Evolutionary conservation across 176 grass and related monocot genomes (phyloP), one percentile per base, ranked within the genome.

Genomic region (Tuctoria greenei): DNA sequence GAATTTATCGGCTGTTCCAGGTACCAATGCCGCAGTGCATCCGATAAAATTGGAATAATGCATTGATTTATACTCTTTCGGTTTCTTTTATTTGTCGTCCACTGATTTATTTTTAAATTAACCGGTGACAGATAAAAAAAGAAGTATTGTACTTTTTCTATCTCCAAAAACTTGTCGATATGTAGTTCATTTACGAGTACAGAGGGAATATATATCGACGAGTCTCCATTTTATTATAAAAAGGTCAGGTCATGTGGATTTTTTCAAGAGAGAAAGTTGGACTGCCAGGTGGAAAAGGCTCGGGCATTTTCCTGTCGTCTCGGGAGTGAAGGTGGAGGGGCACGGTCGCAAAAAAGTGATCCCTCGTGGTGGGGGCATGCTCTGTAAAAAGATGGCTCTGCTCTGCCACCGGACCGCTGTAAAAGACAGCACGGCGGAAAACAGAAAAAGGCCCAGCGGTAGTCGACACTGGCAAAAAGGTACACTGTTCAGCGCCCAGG

Each of bases 401-500:
- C 3, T 26, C 8, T 12, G 1, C n/a, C 11, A 27, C 24, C 14
- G 43, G 8, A 28, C 25, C 45, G 14, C 67, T 34, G 67, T 45
- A 51, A 31, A 18, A 12, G 9, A n/a, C 16, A 21, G 45, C 45
- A 21, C 28, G 27, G 67, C 16, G 11, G 17, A 47, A 71, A 35
- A 28, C 45, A 51, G 26, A 50, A 51, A 51, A 49, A 70, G 26
- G 26, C 44, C 67, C 67, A 35, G 44, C 44, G 67, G 67, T 20
- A 34, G 67, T 70, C 26, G 67, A 34, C 67, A 20, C 45, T n/a
- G 44, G 44, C 44, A 31, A 34, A 49, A 50, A 69, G 67, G 44
- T 25, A 18, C 43, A 1, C 43, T 34, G 39, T 34, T 47, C 17
- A 49, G 25, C 18, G 47, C 18, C 10, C 65, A 67, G 21, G 21